Percentiles rank a stretch among this genome's conserved stretches.
phyloP scores from a whole-genome alignment of 1,284 basidiomycete genomes.

The Veloboletus limbatus region DNA sequence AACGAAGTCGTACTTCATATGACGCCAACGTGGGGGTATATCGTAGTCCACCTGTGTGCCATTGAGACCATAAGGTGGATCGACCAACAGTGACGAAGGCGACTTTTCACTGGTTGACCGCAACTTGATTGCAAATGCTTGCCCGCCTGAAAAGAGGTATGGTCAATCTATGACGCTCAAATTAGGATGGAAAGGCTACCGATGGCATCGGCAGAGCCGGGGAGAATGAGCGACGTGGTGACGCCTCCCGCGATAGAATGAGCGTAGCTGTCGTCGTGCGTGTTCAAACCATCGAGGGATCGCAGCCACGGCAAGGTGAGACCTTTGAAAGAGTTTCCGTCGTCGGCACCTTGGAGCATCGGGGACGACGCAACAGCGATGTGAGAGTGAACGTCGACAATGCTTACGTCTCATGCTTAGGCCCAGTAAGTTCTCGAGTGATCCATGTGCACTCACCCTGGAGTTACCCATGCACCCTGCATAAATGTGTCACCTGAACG shows the following conservation, averaged over 20 bases:
- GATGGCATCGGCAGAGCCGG: conserved; percentile 56
- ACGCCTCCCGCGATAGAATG: conserved; percentile 45
- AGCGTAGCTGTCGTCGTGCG: conserved; percentile 30
- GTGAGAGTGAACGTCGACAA: conserved; percentile 67
- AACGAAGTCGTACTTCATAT: conserved; percentile 39
- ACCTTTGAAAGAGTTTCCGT: conserved; percentile 42
- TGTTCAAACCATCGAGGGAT: conserved; percentile 31
- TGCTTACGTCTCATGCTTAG: conserved; percentile 15
- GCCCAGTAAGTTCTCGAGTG: background rate
- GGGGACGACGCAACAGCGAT: conserved; percentile 52
- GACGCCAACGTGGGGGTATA: conserved; percentile 43
- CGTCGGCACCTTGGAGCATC: conserved; percentile 38
- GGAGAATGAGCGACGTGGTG: conserved; percentile 66
- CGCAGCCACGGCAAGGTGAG: conserved; percentile 39
- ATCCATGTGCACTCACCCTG: conserved; percentile 31
- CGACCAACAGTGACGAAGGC: conserved; percentile 44
- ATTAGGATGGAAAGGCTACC: conserved; percentile 34
- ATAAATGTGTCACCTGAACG: conserved; percentile 1
- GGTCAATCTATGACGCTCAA: conserved; percentile 18
- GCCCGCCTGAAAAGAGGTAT: conserved; percentile 37
- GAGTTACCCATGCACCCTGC: conserved; percentile 47
- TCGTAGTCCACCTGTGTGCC: conserved; percentile 27
- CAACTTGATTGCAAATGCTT: conserved; percentile 52
- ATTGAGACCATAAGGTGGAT: conserved; percentile 43
- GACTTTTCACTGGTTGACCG: conserved; percentile 42